These are phyloP conservation scores for Haemoproteus tartakovskyi DNA, from an alignment of 169 alveolate genomes.

Conservation along the genomic window DNA sequence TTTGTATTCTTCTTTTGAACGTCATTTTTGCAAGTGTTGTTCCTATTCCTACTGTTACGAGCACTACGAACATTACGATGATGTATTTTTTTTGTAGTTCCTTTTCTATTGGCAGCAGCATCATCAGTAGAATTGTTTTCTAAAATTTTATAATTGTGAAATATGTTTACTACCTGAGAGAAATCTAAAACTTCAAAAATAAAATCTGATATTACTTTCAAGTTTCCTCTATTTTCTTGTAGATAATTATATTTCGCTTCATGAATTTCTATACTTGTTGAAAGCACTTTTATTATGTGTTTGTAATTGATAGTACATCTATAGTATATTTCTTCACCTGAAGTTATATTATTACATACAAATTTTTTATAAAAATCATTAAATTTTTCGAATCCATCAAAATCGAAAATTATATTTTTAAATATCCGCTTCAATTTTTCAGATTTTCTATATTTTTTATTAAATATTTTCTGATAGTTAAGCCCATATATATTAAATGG, in stretches of 20 bases:
- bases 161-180: conserved; percentile 5
- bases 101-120: too few species aligned
- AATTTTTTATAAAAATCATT: neutral
- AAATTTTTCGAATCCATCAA: too few species aligned
- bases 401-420: too few species aligned
- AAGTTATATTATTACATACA: neutral
- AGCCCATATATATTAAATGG: too few species aligned
- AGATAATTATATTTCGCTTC: conserved; percentile 30
- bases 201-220: conserved; percentile 7
- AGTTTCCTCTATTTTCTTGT: conserved; percentile 28
- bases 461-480: too few species aligned
- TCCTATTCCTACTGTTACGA: too few species aligned
- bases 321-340: conserved; percentile 6
- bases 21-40: too few species aligned
- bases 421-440: too few species aligned
- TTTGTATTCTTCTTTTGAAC: too few species aligned
- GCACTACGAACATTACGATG: too few species aligned
- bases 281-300: conserved; percentile 1
- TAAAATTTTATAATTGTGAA: conserved; percentile 5
- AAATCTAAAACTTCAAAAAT: conserved; percentile 6
- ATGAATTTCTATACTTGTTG: conserved; percentile 22
- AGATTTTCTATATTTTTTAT: too few species aligned
- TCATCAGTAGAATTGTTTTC: neutral
- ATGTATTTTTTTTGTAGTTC: too few species aligned
- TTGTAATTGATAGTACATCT: conserved; percentile 22